These are phyloP conservation scores for Trichoderma polysporum DNA, from an alignment of 2,329 filamentous ascomycete genomes.

Conservation along the genomic window DNA sequence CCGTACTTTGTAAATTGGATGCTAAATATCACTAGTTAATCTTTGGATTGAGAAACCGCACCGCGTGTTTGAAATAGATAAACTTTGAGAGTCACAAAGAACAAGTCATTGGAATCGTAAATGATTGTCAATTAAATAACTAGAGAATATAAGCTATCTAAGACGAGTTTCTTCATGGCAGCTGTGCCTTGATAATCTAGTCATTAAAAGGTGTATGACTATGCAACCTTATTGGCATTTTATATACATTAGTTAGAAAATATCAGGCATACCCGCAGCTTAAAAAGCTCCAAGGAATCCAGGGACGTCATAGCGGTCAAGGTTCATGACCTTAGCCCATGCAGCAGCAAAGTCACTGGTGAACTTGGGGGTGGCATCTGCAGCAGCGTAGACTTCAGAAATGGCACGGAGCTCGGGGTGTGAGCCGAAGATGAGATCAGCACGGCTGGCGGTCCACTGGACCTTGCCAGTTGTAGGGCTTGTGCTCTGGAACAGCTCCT, in stretches of 20 bases:
- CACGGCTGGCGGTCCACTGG: slow-evolving; percentile 69
- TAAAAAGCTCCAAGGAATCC: slow-evolving; percentile 15
- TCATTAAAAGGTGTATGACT: background rate
- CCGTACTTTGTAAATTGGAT: too few species aligned
- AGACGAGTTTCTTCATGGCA: background rate
- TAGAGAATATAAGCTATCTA: background rate
- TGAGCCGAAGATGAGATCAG: slow-evolving; percentile 68
- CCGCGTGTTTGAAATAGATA: too few species aligned
- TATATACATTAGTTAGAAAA: slow-evolving; percentile 6
- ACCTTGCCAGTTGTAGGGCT: slow-evolving; percentile 63
- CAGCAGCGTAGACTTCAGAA: slow-evolving; percentile 64
- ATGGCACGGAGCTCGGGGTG: slow-evolving; percentile 70
- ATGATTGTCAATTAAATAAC: background rate
- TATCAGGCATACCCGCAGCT: background rate
- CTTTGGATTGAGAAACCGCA: too few species aligned
- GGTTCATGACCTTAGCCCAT: slow-evolving; percentile 74
- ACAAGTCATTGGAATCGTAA: background rate
- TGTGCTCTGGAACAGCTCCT: slow-evolving; percentile 61
- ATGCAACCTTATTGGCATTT: background rate
- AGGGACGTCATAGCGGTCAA: slow-evolving; percentile 62
- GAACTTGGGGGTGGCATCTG: slow-evolving; percentile 62
- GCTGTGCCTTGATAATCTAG: slow-evolving; percentile 3
- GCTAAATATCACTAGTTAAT: too few species aligned
- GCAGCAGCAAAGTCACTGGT: slow-evolving; percentile 67
- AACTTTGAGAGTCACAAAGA: background rate